Evolutionary conservation across 2,329 filamentous ascomycete species (phyloP).

Genomic region (Fusarium foetens): DNA sequence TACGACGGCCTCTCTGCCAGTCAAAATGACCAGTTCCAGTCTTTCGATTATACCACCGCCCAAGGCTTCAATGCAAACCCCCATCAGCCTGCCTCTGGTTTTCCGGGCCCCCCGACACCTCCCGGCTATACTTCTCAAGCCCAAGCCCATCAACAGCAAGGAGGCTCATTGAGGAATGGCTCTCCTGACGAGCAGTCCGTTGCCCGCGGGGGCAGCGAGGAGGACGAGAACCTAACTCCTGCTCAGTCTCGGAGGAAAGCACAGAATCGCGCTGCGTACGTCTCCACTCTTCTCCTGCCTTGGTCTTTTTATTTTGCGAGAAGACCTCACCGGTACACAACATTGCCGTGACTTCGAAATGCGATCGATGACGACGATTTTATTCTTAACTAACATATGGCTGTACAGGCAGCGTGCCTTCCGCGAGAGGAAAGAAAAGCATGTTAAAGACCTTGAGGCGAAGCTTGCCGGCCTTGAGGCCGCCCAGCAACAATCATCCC

Average conservation of each 20-base stretch:
- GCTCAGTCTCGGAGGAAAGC: slow-evolving; percentile 69
- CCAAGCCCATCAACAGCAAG: slow-evolving; percentile 38
- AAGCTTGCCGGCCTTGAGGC: slow-evolving; percentile 83
- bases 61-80: slow-evolving; percentile 53
- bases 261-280: slow-evolving; percentile 70
- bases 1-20: slow-evolving; percentile 58
- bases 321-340: neutral
- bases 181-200: slow-evolving; percentile 49
- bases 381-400: slow-evolving; percentile 23
- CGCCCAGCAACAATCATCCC: slow-evolving; percentile 74
- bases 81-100: slow-evolving; percentile 49
- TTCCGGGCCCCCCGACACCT: slow-evolving; percentile 62
- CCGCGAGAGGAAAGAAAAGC: slow-evolving; percentile 92
- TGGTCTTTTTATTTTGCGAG: neutral
- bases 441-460: slow-evolving; percentile 91
- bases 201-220: slow-evolving; percentile 59
- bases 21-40: slow-evolving; percentile 58
- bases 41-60: slow-evolving; percentile 54
- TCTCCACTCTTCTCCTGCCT: slow-evolving; percentile 37
- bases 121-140: slow-evolving; percentile 54
- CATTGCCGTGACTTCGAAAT: neutral
- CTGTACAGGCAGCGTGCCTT: slow-evolving; percentile 86
- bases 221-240: slow-evolving; percentile 66
- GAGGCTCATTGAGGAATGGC: slow-evolving; percentile 36
- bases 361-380: neutral